These are phyloP conservation scores for Pythium utonaiense DNA, from an alignment of 352 stramenopile species.

Conservation along the genomic window DNA sequence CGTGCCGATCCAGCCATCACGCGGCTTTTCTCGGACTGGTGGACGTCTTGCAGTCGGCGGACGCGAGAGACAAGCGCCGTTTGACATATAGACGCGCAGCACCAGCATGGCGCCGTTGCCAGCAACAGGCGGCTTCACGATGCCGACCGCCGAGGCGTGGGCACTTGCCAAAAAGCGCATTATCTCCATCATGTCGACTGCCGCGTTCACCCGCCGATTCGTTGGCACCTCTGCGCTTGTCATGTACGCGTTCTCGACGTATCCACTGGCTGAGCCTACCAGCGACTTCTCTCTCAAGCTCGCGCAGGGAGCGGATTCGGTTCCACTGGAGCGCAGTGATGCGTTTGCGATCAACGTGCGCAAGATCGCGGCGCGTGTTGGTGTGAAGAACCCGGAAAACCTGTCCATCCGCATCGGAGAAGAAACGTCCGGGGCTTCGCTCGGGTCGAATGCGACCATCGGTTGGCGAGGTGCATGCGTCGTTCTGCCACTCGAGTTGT, in stretches of 20 bases:
- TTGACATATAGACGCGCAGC: conserved; percentile 4
- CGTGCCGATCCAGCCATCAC: conserved; percentile 1
- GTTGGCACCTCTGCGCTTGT: conserved; percentile 30
- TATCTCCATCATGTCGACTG: conserved; percentile 31
- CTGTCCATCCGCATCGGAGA: conserved; percentile 67
- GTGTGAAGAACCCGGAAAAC: conserved; percentile 62
- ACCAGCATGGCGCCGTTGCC: background rate
- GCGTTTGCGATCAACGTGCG: conserved; percentile 65
- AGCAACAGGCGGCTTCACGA: background rate
- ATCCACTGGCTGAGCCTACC: conserved; percentile 57
- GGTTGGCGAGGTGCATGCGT: conserved; percentile 52
- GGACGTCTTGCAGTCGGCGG: conserved; percentile 2
- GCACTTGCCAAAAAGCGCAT: conserved; percentile 28
- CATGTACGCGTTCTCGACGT: conserved; percentile 42
- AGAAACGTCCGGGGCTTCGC: conserved; percentile 52
- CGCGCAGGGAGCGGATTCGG: conserved; percentile 49
- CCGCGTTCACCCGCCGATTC: conserved; percentile 33
- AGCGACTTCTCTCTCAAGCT: conserved; percentile 55
- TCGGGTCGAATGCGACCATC: conserved; percentile 65
- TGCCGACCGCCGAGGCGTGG: conserved; percentile 7
- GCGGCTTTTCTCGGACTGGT: background rate
- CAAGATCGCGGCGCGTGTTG: conserved; percentile 50
- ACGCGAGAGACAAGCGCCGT: conserved; percentile 25
- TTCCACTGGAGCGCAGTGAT: conserved; percentile 50
- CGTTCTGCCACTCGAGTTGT: conserved; percentile 74